phyloP scores from a whole-genome alignment of 2,329 filamentous ascomycete species.

The Nannizzia gypsea region DNA sequence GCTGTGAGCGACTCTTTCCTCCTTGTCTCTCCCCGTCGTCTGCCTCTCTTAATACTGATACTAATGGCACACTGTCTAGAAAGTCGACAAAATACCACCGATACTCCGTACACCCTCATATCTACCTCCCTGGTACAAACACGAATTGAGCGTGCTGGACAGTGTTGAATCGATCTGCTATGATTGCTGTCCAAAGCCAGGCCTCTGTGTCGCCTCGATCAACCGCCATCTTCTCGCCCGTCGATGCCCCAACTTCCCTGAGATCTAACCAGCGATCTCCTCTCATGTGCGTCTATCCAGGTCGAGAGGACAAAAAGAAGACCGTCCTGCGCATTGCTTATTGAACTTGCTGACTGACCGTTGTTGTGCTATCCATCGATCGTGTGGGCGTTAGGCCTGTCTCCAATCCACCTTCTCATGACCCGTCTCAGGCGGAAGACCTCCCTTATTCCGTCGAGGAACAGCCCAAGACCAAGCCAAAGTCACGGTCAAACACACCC shows the following conservation, averaged over 20 bases:
- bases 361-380: not conserved
- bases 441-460: not conserved
- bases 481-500: not conserved
- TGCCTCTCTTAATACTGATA: no score
- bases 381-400: not conserved
- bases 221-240: not conserved
- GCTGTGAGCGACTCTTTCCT: no score
- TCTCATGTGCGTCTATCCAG: not conserved
- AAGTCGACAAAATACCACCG: no score
- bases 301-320: not conserved
- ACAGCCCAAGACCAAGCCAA: not conserved
- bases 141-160: no score
- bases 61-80: no score
- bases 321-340: not conserved
- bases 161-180: not conserved
- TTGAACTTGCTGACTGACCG: not conserved
- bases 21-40: no score
- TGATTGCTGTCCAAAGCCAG: not conserved
- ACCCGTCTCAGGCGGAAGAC: constrained; percentile 2
- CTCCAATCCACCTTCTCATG: not conserved
- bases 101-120: not conserved
- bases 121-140: not conserved
- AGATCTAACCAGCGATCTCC: not conserved
- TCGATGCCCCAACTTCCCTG: not conserved
- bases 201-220: constrained; percentile 1